Base-by-base conservation (phyloP, 2,329 filamentous ascomycete species). In the Nigrograna mackinnonii region DNA sequence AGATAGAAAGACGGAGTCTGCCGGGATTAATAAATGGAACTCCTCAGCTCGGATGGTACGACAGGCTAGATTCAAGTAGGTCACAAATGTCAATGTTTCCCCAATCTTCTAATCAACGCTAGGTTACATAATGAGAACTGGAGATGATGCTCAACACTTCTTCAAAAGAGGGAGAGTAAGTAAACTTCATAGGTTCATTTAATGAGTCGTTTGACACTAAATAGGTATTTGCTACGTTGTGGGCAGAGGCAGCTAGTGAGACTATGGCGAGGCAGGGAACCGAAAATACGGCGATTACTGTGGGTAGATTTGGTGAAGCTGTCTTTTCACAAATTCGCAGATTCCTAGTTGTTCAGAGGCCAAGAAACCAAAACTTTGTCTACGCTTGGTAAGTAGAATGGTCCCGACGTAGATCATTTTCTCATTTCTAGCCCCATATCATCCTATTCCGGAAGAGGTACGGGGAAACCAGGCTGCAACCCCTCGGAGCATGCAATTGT, bases 381-480 rank as follows among this genome's bases (percentile, higher is more conserved):
- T 50, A 62, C 20, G 61, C 56, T 6, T 58, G 51, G 54, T 60
- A 38, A 22, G 39, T 39, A 17, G 21, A 28, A 19, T 6, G 5
- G 22, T n/a, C 16, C 18, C 4, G 6, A 14, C 6, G 21, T 13
- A 13, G 12, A 24, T 19, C 11, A 22, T 26, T 6, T 14, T 28
- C 3, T 41, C 26, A 41, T 16, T 37, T n/a, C 16, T 9, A 75
- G 72, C 12, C 60, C 66, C 0, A 68, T 76, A 7, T 58, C 52
- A 4, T 75, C 72, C 0, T 76, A 76, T 37, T 41, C 57, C 4
- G 49, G 54, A 1, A 54, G 64, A 17, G 73, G 68, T 0, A 55
- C 69, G 2, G 46, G 52, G 1, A 75, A 75, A 38, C 37, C 13
- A 2, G 68, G 68, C 0, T 62, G 74, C 4, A 51, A 65, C 19